Evolutionary conservation across 345 rosid genomes (phyloP), one percentile per base, ranked within the genome.

Genomic region (Citrus trifoliata): DNA sequence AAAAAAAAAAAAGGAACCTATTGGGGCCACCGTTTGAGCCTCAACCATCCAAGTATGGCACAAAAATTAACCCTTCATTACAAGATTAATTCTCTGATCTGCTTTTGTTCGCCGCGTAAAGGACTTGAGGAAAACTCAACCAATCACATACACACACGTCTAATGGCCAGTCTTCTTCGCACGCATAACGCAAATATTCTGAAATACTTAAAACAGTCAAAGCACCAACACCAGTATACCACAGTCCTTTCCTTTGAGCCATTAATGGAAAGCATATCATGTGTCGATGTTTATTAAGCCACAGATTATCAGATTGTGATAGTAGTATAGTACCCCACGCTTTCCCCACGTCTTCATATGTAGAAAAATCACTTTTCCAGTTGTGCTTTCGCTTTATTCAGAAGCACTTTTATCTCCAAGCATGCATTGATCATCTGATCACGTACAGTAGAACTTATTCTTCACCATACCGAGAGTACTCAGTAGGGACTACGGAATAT

Each of bases 361-460:
- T 33, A 4, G 64, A 18, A 27, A 48, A 27, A 27, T 3, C 1
- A 28, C 21, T 25, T 72, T 13, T 72, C 48, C 48, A 7, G 12
- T 10, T 56, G n/a, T n/a, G 35, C 73, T 56, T 38, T 40, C 21
- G 35, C 73, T 33, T 71, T 63, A 5, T 38, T 7, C 14, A 33
- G 9, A 33, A 33, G 46, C 38, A 37, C 46, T 66, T 66, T 35
- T 33, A 7, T 13, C 21, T 63, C 38, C 9, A 3, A 19, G 0
- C 24, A 4, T 12, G 30, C 18, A 37, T 30, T 33, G 0, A 30
- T 16, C 67, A 14, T 13, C 25, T 0, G 21, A 4, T 14, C 51
- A 13, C 5, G 72, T 46, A 6, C 61, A 42, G 3, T 2, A 2
- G 84, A 74, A 78, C 46, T 62, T 73, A 77, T 78, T 68, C 81